Base-by-base conservation (phyloP, 2,329 filamentous ascomycete species). In the Microcyclosporella mali region DNA sequence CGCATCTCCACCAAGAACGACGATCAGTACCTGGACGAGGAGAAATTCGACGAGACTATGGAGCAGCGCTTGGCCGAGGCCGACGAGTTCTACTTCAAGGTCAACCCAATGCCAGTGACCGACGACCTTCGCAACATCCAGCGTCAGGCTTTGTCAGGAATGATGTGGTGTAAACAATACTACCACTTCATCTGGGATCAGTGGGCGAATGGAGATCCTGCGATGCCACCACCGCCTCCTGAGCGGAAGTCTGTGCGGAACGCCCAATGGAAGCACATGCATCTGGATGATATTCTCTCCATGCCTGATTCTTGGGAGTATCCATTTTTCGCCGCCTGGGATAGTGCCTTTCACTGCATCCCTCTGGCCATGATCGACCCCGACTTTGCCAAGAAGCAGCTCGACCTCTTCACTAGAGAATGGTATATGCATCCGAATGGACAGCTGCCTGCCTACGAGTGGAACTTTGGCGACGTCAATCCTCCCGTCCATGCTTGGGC, bases 271-370 rank as follows among this genome's bases (percentile, higher is more conserved):
- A 94, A 85, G 60, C 90, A 97, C 65, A 81, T 97, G 75, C 78
- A 95, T 65, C 80, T 94, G 56, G 92, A 97, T 54, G 90, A 97
- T 62, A 88, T 97, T 49, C 66, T 97, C 27, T 95, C 90, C 1
- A 95, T 97, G 90, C 92, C 90, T 1, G 90, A 97, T 65, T 95
- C 89, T 0, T 97, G 90, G 90, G 90, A 97, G 60, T 97, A 97
- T 57, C 90, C 90, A 0, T 97, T 95, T 72, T 95, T 95, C 64
- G 89, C 89, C 15, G 90, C 90, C 3, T 97, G 90, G 90, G 90
- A 97, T 64, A 90, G 85, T 41, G 90, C 89, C 4, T 97, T 97
- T 67, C 92, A 97, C 68, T 95, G 89, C 62, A 95, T 97, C 55
- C 87, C 89, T 0, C 70, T 97, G 48, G 86, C 92, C 30, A 95